Conservation (phyloP, 805 yeast species). For the Cyberlindnera maclurae region DNA sequence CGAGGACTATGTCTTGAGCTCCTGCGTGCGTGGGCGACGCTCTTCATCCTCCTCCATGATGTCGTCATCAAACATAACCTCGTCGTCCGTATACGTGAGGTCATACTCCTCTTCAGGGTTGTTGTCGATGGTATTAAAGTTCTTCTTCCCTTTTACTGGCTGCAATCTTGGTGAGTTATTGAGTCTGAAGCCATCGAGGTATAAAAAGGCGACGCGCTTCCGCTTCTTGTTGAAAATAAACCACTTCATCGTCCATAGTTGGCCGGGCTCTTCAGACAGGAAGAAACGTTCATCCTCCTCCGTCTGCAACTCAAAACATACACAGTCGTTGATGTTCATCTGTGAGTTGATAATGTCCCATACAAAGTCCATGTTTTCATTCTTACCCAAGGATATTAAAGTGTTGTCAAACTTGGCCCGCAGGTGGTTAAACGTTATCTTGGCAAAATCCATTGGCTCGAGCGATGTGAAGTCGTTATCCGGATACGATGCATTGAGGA, state of each 20-base stretch:
- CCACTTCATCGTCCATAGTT: constrained; percentile 60
- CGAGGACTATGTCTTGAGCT: not conserved
- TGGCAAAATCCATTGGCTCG: constrained; percentile 67
- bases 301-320: constrained; percentile 54
- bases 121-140: constrained; percentile 27
- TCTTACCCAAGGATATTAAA: constrained; percentile 56
- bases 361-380: constrained; percentile 49
- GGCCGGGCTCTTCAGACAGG: constrained; percentile 20
- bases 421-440: constrained; percentile 41
- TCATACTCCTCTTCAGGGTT: constrained; percentile 40
- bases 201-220: constrained; percentile 85
- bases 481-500: constrained; percentile 86
- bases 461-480: constrained; percentile 90
- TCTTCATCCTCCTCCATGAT: constrained; percentile 24
- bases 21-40: too few species aligned
- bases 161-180: constrained; percentile 33
- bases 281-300: constrained; percentile 22
- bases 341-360: constrained; percentile 87
- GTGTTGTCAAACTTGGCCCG: constrained; percentile 70
- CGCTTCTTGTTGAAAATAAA: constrained; percentile 86
- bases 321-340: constrained; percentile 55
- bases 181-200: constrained; percentile 49
- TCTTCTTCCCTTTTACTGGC: constrained; percentile 21
- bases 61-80: constrained; percentile 19
- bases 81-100: constrained; percentile 30